Evolutionary conservation across 805 yeast species (phyloP).

Genomic region (Nakazawaea wickerhamii): DNA sequence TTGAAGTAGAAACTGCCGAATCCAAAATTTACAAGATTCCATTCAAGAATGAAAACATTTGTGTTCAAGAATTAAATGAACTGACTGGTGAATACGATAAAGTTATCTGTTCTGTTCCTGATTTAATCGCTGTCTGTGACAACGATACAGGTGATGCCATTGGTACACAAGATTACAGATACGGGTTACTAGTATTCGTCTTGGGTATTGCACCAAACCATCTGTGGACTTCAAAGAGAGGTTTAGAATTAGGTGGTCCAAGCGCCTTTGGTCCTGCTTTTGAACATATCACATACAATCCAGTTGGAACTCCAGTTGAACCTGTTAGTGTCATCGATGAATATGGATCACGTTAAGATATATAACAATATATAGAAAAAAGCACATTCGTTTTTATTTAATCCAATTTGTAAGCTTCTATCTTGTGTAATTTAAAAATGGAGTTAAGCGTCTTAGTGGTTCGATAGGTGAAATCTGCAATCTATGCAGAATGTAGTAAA

Average conservation of each 20-base stretch:
- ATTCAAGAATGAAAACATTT: slow-evolving; percentile 43
- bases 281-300: slow-evolving; percentile 26
- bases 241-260: slow-evolving; percentile 38
- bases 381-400: no score
- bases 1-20: slow-evolving; percentile 24
- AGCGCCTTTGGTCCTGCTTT: slow-evolving; percentile 27
- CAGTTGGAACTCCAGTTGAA: slow-evolving; percentile 26
- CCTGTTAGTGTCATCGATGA: slow-evolving; percentile 33
- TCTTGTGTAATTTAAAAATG: no score
- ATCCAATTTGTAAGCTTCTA: background rate
- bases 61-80: slow-evolving; percentile 23
- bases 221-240: slow-evolving; percentile 33
- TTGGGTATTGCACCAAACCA: slow-evolving; percentile 33
- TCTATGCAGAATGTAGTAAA: no score
- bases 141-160: slow-evolving; percentile 39
- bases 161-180: slow-evolving; percentile 43
- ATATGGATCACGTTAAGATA: slow-evolving; percentile 14
- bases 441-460: no score
- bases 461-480: no score
- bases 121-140: slow-evolving; percentile 37
- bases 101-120: slow-evolving; percentile 41
- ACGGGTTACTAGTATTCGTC: slow-evolving; percentile 39
- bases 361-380: background rate
- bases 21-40: slow-evolving; percentile 27
- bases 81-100: slow-evolving; percentile 21